Conservation (phyloP, 495 filamentous ascomycete species). For the Podospora sp. region DNA sequence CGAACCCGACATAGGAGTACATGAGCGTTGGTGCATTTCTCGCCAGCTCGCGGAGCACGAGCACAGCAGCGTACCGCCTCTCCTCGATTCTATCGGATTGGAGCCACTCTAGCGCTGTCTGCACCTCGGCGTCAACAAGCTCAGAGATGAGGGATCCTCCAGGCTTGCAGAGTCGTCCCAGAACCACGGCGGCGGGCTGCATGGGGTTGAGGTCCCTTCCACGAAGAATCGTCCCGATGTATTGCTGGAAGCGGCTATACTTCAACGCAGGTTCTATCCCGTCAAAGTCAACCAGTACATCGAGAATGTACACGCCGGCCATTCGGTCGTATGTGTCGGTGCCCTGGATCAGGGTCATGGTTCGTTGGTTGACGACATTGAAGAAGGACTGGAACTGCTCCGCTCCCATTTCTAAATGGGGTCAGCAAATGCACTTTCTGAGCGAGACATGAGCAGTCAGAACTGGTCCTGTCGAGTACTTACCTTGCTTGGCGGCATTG, state of each 20-base stretch:
- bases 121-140: conserved; percentile 94
- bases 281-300: conserved; percentile 91
- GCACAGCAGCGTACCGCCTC: conserved; percentile 84
- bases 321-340: conserved; percentile 84
- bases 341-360: conserved; percentile 76
- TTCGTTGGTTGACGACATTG: conserved; percentile 72
- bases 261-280: conserved; percentile 93
- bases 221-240: conserved; percentile 81
- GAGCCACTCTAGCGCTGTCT: conserved; percentile 91
- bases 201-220: conserved; percentile 88
- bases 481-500: conserved; percentile 43
- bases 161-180: conserved; percentile 87
- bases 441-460: neutral
- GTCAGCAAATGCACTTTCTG: conserved; percentile 8
- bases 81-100: conserved; percentile 94
- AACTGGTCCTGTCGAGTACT: conserved; percentile 6
- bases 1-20: conserved; percentile 84
- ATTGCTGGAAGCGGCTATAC: conserved; percentile 88
- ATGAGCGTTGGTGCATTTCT: conserved; percentile 90
- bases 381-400: conserved; percentile 81
- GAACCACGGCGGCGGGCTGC: conserved; percentile 79
- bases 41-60: conserved; percentile 86
- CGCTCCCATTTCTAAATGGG: conserved; percentile 65
- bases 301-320: conserved; percentile 88
- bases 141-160: conserved; percentile 95